These are phyloP conservation scores for Phlebiopsis flavidoalba DNA, from an alignment of 768 basidiomycete genomes.

Conservation along the genomic window DNA sequence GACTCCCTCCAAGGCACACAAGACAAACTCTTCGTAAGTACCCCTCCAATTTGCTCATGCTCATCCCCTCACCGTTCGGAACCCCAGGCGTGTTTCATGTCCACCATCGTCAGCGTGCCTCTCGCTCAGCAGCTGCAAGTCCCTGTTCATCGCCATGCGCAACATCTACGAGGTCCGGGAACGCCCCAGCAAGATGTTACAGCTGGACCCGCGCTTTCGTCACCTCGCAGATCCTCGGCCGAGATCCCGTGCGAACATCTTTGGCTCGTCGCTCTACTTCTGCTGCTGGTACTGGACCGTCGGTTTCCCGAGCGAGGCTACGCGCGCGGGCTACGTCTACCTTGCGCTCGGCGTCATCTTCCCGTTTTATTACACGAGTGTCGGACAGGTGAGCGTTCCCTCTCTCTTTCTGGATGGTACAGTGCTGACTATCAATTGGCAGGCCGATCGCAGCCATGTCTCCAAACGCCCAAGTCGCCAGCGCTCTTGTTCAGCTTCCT, in stretches of 20 bases:
- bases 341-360: constrained; percentile 32
- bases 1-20: constrained; percentile 35
- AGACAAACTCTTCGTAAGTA: constrained; percentile 37
- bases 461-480: constrained; percentile 36
- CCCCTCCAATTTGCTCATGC: background rate
- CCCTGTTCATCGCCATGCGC: constrained; percentile 34
- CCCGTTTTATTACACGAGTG: constrained; percentile 40
- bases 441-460: constrained; percentile 39
- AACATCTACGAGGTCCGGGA: constrained; percentile 37
- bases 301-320: constrained; percentile 27
- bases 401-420: background rate
- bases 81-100: constrained; percentile 29
- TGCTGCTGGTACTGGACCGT: constrained; percentile 47
- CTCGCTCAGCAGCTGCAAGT: constrained; percentile 38
- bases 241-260: constrained; percentile 25
- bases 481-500: constrained; percentile 32
- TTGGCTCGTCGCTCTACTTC: constrained; percentile 36
- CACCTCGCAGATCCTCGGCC: too few species aligned
- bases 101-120: constrained; percentile 28
- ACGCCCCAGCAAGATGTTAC: constrained; percentile 34
- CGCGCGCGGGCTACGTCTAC: constrained; percentile 36
- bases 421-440: constrained; percentile 2
- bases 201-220: constrained; percentile 34
- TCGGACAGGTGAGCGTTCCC: constrained; percentile 22
- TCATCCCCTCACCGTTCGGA: too few species aligned